Base-by-base conservation (phyloP, 371 early-diverging fungal species). In the Fennellomyces sp. region DNA sequence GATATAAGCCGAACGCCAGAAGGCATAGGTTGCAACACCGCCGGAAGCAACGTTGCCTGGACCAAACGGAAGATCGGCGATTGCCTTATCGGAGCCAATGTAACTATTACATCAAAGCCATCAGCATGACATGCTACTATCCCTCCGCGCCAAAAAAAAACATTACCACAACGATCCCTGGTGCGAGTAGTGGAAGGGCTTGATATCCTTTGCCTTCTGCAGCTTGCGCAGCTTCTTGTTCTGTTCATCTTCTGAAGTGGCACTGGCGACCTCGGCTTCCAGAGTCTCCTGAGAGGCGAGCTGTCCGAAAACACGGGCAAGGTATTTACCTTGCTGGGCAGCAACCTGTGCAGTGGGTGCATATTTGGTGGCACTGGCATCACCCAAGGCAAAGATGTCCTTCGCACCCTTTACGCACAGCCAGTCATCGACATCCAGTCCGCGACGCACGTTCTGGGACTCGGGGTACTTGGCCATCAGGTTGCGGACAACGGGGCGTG, bases 301-400 rank as follows among this genome's bases (percentile, higher is more conserved):
- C 38, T 75, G 69, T 55, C 85, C 82, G 60, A 96, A 87, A 21
- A 87, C 63, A 15, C 80, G 78, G 15, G 94, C 91, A 49, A 97
- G 82, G 77, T 94, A 95, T 48, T 82, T 82, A 42, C 95, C 97
- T 68, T 96, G 95, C 60, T 92, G 89, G 48, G 85, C 85, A n/a
- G 97, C 95, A 28, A 96, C 97, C 68, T 97, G 97, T 15, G 95
- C 95, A 38, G 94, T 92, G 19, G 94, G 94, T n/a, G 94, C 91
- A 65, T 82, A 89, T 67, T 88, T 87, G 21, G 94, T 91, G 5
- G 93, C 91, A 10, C 90, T 86, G 59, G 90, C 90, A 70, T 97
- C 97, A 33, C 97, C 97, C 28, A 97, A 69, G 5, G 91, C 93
- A 76, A 86, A 97, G 61, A 95, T 89, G 42, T 84, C 84, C 4